These are phyloP conservation scores for Aspergillus fumigatus DNA, from an alignment of 2,329 filamentous ascomycete species.

Conservation along the genomic window DNA sequence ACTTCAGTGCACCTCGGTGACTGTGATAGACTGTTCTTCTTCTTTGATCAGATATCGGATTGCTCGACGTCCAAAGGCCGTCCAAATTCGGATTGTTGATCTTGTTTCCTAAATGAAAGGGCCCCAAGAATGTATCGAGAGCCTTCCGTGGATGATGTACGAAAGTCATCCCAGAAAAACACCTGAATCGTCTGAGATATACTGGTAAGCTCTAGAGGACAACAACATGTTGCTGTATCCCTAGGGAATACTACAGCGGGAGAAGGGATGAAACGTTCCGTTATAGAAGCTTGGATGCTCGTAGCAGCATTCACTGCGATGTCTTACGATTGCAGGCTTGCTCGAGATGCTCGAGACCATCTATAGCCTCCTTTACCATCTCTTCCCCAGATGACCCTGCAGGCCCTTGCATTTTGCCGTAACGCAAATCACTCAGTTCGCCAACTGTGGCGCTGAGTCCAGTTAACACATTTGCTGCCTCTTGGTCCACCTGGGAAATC, in stretches of 20 bases:
- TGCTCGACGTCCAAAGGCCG: not conserved
- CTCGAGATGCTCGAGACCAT: conserved; percentile 61
- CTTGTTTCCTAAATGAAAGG: not conserved
- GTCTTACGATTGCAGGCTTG: conserved; percentile 51
- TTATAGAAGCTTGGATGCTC: not conserved
- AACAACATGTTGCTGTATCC: not conserved
- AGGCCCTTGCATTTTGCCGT: conserved; percentile 61
- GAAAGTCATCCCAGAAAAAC: not conserved
- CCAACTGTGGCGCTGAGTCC: conserved; percentile 64
- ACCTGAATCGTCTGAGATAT: not conserved
- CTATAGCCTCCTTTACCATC: conserved; percentile 62
- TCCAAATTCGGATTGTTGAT: not conserved
- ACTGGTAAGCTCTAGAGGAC: not conserved
- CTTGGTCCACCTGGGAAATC: conserved; percentile 60
- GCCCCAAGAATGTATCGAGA: not conserved
- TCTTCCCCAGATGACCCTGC: conserved; percentile 51
- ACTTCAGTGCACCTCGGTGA: not conserved
- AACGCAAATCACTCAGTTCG: conserved; percentile 74
- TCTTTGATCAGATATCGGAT: not conserved
- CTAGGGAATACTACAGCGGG: not conserved
- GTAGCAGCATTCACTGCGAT: conserved; percentile 5
- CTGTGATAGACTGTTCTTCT: not conserved
- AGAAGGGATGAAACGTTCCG: not conserved
- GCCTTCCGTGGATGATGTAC: not conserved
- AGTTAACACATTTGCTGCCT: conserved; percentile 57